phyloP scores from a whole-genome alignment of 306 rosid species.

The Vachellia collinsii region DNA sequence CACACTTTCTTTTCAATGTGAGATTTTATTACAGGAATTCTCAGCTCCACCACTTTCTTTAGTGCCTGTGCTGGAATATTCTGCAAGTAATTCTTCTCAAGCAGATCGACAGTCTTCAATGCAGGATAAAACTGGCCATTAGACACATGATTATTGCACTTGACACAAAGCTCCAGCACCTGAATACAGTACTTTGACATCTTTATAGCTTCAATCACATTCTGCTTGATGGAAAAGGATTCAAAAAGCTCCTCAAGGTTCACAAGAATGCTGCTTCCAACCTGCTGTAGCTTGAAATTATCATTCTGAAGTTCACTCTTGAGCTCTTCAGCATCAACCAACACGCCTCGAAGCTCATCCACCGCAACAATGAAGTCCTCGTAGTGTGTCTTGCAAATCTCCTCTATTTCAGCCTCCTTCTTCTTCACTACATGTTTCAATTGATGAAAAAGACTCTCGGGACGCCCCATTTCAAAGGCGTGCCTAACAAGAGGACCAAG shows the following conservation, averaged over 20 bases:
- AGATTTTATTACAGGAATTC: conserved; percentile 71
- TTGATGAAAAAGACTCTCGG: conserved; percentile 82
- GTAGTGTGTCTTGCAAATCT: conserved; percentile 95
- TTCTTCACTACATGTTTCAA: conserved; percentile 76
- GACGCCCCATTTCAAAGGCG: conserved; percentile 88
- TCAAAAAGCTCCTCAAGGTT: conserved; percentile 93
- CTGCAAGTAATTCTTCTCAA: conserved; percentile 69
- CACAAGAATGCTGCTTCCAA: conserved; percentile 72
- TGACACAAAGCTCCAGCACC: conserved; percentile 88
- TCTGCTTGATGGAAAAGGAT: conserved; percentile 78
- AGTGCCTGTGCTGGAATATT: conserved; percentile 72
- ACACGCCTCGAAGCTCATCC: conserved; percentile 92
- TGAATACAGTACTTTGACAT: conserved; percentile 73
- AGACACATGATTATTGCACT: conserved; percentile 78
- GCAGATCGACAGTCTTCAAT: conserved; percentile 74
- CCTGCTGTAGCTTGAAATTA: conserved; percentile 88
- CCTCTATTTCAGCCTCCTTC: conserved; percentile 90
- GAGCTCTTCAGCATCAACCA: conserved; percentile 95
- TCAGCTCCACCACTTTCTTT: conserved; percentile 64
- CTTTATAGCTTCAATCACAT: conserved; percentile 80
- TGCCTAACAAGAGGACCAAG: conserved; percentile 88
- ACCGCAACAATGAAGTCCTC: conserved; percentile 97
- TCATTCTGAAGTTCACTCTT: conserved; percentile 89
- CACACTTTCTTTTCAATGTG: conserved; percentile 82
- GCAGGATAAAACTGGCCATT: conserved; percentile 77